Percentiles rank a stretch among this genome's conserved stretches.
phyloP scores from a whole-genome alignment of 495 filamentous ascomycete species.

The Xylaria bambusicola region DNA sequence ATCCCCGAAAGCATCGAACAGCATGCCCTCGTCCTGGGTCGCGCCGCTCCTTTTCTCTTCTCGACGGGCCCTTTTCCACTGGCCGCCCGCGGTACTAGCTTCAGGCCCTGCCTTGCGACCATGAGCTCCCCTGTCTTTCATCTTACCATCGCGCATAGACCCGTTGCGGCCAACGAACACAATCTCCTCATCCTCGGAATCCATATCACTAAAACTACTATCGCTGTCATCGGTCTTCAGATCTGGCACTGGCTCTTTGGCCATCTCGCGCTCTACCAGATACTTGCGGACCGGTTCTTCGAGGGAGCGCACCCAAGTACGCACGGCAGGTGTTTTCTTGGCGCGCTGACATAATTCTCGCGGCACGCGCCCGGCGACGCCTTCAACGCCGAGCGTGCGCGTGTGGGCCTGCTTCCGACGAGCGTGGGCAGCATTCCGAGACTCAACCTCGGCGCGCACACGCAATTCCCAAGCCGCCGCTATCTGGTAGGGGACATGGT shows the following conservation, averaged over 20 bases:
- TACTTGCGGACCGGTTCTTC: conserved; percentile 52
- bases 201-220: conserved; percentile 50
- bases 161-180: conserved; percentile 86
- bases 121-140: conserved; percentile 33
- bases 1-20: conserved; percentile 74
- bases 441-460: conserved; percentile 52
- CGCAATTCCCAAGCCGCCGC: conserved; percentile 83
- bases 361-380: conserved; percentile 53
- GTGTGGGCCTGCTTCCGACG: conserved; percentile 33
- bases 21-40: conserved; percentile 66
- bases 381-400: conserved; percentile 27
- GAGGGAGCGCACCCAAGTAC: conserved; percentile 47
- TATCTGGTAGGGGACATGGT: conserved; percentile 83
- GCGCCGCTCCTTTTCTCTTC: conserved; percentile 47
- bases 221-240: conserved; percentile 13
- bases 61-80: conserved; percentile 40
- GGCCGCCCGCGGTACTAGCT: neutral
- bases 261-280: conserved; percentile 45
- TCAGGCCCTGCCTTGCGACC: conserved; percentile 26
- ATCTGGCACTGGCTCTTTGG: conserved; percentile 26
- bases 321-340: conserved; percentile 51
- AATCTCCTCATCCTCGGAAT: conserved; percentile 83
- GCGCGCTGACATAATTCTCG: conserved; percentile 57
- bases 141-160: conserved; percentile 62
- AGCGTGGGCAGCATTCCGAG: conserved; percentile 34